Evolutionary conservation across 2,329 filamentous ascomycete genomes (phyloP), one percentile per base, ranked within the genome.

Genomic region (Pseudodiploospora longispora): DNA sequence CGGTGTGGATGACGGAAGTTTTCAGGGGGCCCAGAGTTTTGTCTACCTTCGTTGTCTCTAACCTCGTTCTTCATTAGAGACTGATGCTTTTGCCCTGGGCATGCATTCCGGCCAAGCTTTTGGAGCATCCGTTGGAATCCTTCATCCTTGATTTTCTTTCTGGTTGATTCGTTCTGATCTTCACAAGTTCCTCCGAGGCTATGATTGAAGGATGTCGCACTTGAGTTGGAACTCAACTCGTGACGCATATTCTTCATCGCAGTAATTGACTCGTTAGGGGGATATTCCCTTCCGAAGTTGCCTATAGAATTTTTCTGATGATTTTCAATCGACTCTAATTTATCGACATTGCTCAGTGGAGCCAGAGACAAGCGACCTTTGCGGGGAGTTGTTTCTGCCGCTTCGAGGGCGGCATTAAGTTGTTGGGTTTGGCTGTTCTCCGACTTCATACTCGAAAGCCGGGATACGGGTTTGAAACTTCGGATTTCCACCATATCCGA

Each of bases 121-220:
- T 54, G 40, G 4, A 64, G 40, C 41, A 64, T 44, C 27, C 43
- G 55, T 31, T 57, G 43, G 35, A 62, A 64, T 5, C 52, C 60
- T 3, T 36, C 44, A 10, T 56, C 47, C 36, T 50, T 51, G 19
- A 19, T 19, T 19, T 19, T 19, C 19, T 19, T 19, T 19, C 19
- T 19, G 19, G 19, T 19, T 19, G 19, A 19, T 19, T 19, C 19
- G 19, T 19, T 19, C 19, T 19, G 19, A 19, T 19, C 19, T 19
- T 19, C 19, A 19, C 19, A 19, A 19, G 19, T 19, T 19, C 19
- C 19, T 19, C 19, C 19, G 19, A 19, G 19, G 19, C 19, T 19
- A 19, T 19, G 19, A 19, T 19, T 19, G 19, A 19, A 19, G 19
- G 19, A 19, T 19, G 19, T 19, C 19, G 19, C 19, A 19, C 19